These are phyloP conservation scores for Talaromyces sp. DNA, from an alignment of 2,329 filamentous ascomycete species.

Conservation along the genomic window DNA sequence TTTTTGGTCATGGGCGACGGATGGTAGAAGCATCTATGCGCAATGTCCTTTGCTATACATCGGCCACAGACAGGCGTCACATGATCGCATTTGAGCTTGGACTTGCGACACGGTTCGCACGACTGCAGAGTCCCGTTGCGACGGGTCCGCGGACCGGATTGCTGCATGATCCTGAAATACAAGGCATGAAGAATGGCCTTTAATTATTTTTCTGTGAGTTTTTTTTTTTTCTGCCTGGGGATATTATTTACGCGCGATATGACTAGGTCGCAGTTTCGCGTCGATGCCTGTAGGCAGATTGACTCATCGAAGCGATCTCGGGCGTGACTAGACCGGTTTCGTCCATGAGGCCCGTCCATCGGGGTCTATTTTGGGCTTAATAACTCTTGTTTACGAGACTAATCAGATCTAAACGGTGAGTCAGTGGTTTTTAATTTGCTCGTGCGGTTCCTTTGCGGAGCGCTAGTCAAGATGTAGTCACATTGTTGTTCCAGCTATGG, in stretches of 20 bases:
- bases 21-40: slow-evolving; percentile 3
- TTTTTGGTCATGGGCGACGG: slow-evolving; percentile 4
- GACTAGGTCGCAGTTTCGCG: background rate
- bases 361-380: background rate
- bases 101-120: slow-evolving; percentile 33
- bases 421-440: background rate
- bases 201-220: background rate
- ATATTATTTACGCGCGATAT: too few relatives aligned
- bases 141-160: slow-evolving; percentile 10
- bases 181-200: background rate
- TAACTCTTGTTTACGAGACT: too few relatives aligned
- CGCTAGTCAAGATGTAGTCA: background rate
- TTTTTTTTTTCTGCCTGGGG: background rate
- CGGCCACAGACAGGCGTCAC: slow-evolving; percentile 22
- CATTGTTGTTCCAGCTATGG: too few relatives aligned
- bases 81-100: slow-evolving; percentile 34
- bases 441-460: background rate
- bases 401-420: too few relatives aligned
- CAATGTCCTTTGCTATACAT: slow-evolving; percentile 3
- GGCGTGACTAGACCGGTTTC: background rate
- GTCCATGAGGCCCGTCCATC: background rate
- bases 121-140: slow-evolving; percentile 31
- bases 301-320: background rate
- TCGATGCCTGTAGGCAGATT: background rate
- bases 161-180: background rate